A percentile compares a stretch with the other conserved stretches of the same genome.
These are phyloP conservation scores for Mortierella polycephala DNA, from an alignment of 371 early-diverging fungal species.

Conservation along the genomic window DNA sequence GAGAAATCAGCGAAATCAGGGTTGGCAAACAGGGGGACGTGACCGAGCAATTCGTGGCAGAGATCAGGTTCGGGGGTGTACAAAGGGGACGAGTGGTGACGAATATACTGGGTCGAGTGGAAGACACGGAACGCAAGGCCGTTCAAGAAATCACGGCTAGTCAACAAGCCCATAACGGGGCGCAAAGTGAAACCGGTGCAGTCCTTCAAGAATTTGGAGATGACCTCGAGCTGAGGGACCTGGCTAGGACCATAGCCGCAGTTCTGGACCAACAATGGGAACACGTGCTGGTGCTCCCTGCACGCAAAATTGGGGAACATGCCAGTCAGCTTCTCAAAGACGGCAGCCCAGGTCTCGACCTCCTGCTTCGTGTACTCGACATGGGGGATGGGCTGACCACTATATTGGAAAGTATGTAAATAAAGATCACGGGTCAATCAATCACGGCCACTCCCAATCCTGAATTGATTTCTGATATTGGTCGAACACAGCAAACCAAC, in stretches of 20 bases:
- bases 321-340: conserved; percentile 79
- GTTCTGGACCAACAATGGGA: conserved; percentile 91
- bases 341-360: conserved; percentile 88
- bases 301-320: conserved; percentile 92
- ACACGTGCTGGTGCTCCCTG: conserved; percentile 90
- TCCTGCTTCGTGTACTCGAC: conserved; percentile 89
- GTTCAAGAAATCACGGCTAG: conserved; percentile 95
- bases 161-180: conserved; percentile 95
- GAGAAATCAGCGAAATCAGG: conserved; percentile 97
- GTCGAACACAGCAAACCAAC: background rate
- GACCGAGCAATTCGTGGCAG: conserved; percentile 89
- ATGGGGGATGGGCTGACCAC: conserved; percentile 85
- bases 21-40: conserved; percentile 92
- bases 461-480: no score
- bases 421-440: background rate
- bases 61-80: conserved; percentile 97
- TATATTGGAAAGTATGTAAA: conserved; percentile 12
- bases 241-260: conserved; percentile 88
- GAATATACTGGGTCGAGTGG: conserved; percentile 97
- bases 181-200: conserved; percentile 96
- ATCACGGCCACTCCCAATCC: background rate
- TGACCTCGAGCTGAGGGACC: conserved; percentile 92
- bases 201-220: conserved; percentile 95
- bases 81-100: conserved; percentile 90
- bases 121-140: conserved; percentile 98